Percentiles rank a stretch among this genome's conserved stretches.
phyloP scores from a whole-genome alignment of 257 asterid genomes.

The Datura wrightii region DNA sequence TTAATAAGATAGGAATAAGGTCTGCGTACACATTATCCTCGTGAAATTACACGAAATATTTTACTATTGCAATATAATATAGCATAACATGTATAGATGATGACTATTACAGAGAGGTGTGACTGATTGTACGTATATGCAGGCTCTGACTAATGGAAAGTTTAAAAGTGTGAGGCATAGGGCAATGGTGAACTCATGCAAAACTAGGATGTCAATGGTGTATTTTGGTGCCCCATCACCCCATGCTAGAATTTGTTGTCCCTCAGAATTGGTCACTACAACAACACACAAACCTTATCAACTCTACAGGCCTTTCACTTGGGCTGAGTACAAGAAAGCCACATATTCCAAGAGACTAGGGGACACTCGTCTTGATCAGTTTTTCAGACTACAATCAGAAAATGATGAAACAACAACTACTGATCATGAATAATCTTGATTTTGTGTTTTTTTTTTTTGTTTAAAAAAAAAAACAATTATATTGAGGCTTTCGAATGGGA shows the following conservation, averaged over 20 bases:
- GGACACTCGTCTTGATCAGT: conserved; percentile 47
- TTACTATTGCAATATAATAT: no score
- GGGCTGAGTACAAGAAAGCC: conserved; percentile 60
- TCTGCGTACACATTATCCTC: not conserved
- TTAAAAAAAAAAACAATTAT: no score
- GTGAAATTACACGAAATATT: no score
- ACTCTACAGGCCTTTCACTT: conserved; percentile 56
- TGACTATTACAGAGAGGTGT: no score
- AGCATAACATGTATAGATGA: no score
- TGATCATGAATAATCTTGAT: not conserved
- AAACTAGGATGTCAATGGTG: conserved; percentile 64
- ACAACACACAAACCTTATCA: conserved; percentile 39
- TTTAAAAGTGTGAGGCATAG: conserved; percentile 69
- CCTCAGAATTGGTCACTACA: conserved; percentile 39
- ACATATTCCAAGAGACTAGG: conserved; percentile 44
- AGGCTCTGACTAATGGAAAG: conserved; percentile 76
- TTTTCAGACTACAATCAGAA: conserved; percentile 30
- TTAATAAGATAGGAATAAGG: no score
- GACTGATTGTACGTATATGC: no score
- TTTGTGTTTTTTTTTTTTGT: no score
- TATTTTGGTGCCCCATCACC: conserved; percentile 72
- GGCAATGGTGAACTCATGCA: conserved; percentile 51
- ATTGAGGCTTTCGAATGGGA: not conserved
- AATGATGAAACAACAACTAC: not conserved
- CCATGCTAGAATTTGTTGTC: conserved; percentile 46